Evolutionary conservation across 2,329 filamentous ascomycete genomes (phyloP), one percentile per base, ranked within the genome.

Genomic region (Thermothelomyces thermophilus): DNA sequence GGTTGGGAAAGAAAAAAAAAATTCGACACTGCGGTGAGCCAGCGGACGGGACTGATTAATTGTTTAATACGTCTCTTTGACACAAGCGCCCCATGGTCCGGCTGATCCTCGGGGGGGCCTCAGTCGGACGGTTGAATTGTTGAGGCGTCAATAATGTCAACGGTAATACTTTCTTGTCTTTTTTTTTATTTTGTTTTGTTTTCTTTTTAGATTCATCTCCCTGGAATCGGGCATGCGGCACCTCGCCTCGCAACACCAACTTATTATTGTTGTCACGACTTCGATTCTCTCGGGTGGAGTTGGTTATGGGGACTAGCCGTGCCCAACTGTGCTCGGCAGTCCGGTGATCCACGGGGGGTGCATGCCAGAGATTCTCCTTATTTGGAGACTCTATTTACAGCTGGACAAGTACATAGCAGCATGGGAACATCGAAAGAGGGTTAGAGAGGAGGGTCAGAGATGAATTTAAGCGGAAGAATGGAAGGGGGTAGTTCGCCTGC

Each of bases 31-130:
- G 28, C 31, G 39, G 39, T n/a, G 26, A 16, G 19, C 26, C 10
- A 22, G 24, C 7, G 26, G 22, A 26, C 33, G 46, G 46, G 33
- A 33, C 37, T 39, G 51, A 54, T 31, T 56, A 56, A 56, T 57
- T 48, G 48, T 43, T 33, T 53, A 53, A 53, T 54, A 54, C 48
- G 41, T 30, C 40, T 41, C 41, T 37, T 24, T 48, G 31, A 17
- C 24, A 46, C 31, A 22, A 36, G 17, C 17, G 5, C 8, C n/a
- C 16, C 41, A 33, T 19, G 16, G 35, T 35, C 41, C 24, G 14
- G 24, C 24, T 26, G 9, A 20, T 20, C 6, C 14, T 33, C 11
- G 3, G 24, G 35, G 19, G 31, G 34, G 39, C 37, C 30, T 31
- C 24, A n/a, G n/a, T 44, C 13, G 31, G 31, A 30, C 22, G 39